Base-by-base conservation (phyloP, 495 filamentous ascomycete genomes). In the Neurospora sp. region DNA sequence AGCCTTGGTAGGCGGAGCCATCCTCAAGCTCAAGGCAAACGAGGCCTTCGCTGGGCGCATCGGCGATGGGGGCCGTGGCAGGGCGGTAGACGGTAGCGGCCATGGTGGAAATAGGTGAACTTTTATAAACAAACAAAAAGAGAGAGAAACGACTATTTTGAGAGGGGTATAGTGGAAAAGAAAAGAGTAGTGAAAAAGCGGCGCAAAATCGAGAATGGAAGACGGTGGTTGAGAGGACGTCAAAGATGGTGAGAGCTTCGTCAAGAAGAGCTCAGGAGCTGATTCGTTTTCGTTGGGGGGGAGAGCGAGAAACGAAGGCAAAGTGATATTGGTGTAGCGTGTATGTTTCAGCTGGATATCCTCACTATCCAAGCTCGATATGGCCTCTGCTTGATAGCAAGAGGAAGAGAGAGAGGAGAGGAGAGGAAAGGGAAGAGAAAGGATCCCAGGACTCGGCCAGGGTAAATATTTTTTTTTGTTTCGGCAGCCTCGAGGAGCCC, bases 21-120 rank as follows among this genome's bases (percentile, higher is more conserved):
- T 98, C 94, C 80, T 96, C 87, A 72, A 99, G 88, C 83, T 99
- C 95, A 72, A 99, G 90, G 77, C 89, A 89, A 83, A 94, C 88
- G 75, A 91, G 82, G 35, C 85, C 84, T 74, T 90, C 89, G 72
- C 84, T 85, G 23, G 85, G 81, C 37, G 80, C 74, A 72, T 81
- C 78, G 72, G 84, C 79, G 46, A 85, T 78, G 75, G 82, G 82
- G 71, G 88, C 87, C 72, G 88, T 82, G 70, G 88, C 86, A 20
- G 92, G 90, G 38, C 85, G 81, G 73, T 89, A 84, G 72, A 86
- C 72, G 23, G 74, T 77, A 48, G 79, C 77, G n/a, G 82, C 76
- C 82, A 86, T 87, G 70, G 75, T 81, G 76, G 73, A 40, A 62
- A 39, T 70, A 70, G n/a, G 39, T 41, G 41, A 31, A 39, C 71